Evolutionary conservation across 345 rosid species (phyloP), one percentile per base, ranked within the genome.

Genomic region (Lepidium africanum): DNA sequence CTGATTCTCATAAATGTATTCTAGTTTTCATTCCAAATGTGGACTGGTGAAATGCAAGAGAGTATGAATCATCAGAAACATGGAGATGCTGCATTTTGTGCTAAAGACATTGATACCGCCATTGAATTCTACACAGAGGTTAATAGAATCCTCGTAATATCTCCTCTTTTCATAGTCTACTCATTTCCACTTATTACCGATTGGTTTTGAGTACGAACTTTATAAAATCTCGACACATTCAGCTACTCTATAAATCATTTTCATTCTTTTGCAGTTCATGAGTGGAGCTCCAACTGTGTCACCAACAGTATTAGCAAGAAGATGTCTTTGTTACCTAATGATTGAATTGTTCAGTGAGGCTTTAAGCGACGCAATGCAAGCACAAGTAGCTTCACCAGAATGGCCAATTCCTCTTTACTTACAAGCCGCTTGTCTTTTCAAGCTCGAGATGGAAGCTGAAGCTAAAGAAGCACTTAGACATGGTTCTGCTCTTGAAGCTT

Each of bases 351-450:
- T 81, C 19, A 90, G 87, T 42, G 86, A 87, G 65, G 99, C 96
- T 36, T 87, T 94, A 6, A 89, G 88, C 17, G 96, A 94, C 37
- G 96, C 99, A 0, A 86, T 84, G 91, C 97, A 90, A 74, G 92
- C 97, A 2, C 95, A 86, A 71, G 92, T 77, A 21, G 80, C 90
- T 37, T 90, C 97, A 62, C 95, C 97, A 0, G 96, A 86, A 51
- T 94, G 99, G 99, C 80, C 89, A 14, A 84, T 91, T 10, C 85
- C 92, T 37, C 77, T 87, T 17, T 91, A 94, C 67, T 89, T 94
- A 57, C 97, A 91, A 79, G 94, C 95, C 3, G 87, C 88, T 63
- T 88, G 91, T 76, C 82, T 87, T 71, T 79, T 89, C 72, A 85
- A 80, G 70, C 95, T 91, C 12, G 92, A 88, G 36, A 83, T 89